Evolutionary conservation across 805 yeast species (phyloP).

Genomic region (Cyberlindnera xylosilytica): DNA sequence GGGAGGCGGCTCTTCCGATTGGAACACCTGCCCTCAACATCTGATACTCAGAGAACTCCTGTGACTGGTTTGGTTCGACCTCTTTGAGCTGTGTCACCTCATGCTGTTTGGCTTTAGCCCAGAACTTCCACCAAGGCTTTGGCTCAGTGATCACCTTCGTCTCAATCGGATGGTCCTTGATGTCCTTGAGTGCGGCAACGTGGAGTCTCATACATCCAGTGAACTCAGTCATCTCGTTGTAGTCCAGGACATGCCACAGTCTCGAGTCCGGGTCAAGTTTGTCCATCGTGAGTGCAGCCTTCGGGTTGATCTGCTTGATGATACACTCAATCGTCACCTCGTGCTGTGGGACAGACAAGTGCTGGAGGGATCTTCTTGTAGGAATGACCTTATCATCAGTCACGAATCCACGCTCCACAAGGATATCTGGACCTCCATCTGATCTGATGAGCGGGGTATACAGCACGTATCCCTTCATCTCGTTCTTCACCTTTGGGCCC

Average conservation of each 20-base stretch:
- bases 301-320: slow-evolving; percentile 62
- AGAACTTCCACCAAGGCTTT: slow-evolving; percentile 30
- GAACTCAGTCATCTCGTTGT: slow-evolving; percentile 72
- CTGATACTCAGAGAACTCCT: slow-evolving; percentile 52
- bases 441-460: slow-evolving; percentile 79
- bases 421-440: slow-evolving; percentile 70
- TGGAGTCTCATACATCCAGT: slow-evolving; percentile 70
- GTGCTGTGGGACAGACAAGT: slow-evolving; percentile 61
- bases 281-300: slow-evolving; percentile 65
- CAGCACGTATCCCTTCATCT: slow-evolving; percentile 70
- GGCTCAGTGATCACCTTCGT: slow-evolving; percentile 27
- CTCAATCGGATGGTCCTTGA: slow-evolving; percentile 58
- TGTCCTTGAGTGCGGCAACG: slow-evolving; percentile 68
- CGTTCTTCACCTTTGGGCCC: slow-evolving; percentile 81
- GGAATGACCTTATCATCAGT: slow-evolving; percentile 63
- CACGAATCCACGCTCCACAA: slow-evolving; percentile 93
- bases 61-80: slow-evolving; percentile 15
- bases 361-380: slow-evolving; percentile 53
- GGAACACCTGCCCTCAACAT: slow-evolving; percentile 85
- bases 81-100: slow-evolving; percentile 4
- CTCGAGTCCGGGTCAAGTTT: slow-evolving; percentile 65
- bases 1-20: slow-evolving; percentile 75
- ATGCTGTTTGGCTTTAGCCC: slow-evolving; percentile 19
- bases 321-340: slow-evolving; percentile 71
- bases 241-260: slow-evolving; percentile 76